Percentiles rank a stretch among this genome's conserved stretches.
Evolutionary conservation across 164 flowering plant genomes (phyloP).

Genomic region (Umbilicus rupestris): DNA sequence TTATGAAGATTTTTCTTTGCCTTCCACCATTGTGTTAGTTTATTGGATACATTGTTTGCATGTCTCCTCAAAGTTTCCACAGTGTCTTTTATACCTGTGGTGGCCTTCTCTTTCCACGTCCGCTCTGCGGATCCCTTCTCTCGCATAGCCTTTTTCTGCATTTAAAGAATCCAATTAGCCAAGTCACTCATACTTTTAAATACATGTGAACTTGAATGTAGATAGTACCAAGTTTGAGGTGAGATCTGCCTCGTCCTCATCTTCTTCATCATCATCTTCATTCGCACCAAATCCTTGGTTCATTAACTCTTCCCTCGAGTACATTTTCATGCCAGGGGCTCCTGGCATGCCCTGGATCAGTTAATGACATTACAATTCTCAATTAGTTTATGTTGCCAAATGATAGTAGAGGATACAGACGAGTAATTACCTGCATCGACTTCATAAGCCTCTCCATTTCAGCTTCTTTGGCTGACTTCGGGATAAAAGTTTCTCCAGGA

Average conservation of each 20-base stretch:
- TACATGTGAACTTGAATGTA: not conserved
- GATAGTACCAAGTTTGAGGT: slow-evolving; percentile 57
- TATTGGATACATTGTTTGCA: slow-evolving; percentile 34
- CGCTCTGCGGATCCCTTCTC: slow-evolving; percentile 36
- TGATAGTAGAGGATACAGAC: not conserved
- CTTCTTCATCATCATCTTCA: slow-evolving; percentile 74
- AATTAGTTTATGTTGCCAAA: not conserved
- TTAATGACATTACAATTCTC: not conserved
- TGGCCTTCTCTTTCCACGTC: slow-evolving; percentile 54
- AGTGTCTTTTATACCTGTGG: slow-evolving; percentile 27
- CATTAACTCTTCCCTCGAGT: slow-evolving; percentile 78
- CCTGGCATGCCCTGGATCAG: slow-evolving; percentile 81
- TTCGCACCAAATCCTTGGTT: slow-evolving; percentile 50
- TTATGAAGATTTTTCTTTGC: slow-evolving; percentile 26
- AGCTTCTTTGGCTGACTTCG: slow-evolving; percentile 78
- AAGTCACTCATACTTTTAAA: not conserved
- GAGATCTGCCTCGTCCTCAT: slow-evolving; percentile 37
- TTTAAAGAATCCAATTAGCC: not conserved
- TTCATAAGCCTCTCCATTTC: slow-evolving; percentile 83
- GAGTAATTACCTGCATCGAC: slow-evolving; percentile 67
- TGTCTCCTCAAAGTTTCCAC: slow-evolving; percentile 36
- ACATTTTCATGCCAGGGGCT: slow-evolving; percentile 93
- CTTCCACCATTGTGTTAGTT: slow-evolving; percentile 58
- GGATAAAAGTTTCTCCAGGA: slow-evolving; percentile 78
- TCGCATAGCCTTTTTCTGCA: slow-evolving; percentile 58